Evolutionary conservation across 1,284 basidiomycete genomes (phyloP).

Genomic region (Neotropicomus parvogracilis): DNA sequence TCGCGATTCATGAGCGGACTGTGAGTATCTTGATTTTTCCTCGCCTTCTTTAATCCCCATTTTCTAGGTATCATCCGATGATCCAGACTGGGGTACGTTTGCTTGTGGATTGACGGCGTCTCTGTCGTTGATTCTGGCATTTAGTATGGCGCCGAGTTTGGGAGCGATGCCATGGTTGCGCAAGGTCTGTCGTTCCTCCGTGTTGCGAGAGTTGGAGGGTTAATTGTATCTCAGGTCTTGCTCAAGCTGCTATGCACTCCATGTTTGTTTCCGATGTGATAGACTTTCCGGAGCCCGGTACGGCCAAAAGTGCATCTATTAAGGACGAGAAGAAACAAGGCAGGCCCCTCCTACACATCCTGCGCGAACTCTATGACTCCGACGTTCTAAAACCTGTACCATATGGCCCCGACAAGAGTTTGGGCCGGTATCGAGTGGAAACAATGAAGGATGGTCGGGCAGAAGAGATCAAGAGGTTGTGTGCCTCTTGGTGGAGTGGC

Average conservation of each 20-base stretch:
- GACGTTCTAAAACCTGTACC: conserved; percentile 50
- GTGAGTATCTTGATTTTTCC: conserved; percentile 36
- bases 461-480: conserved; percentile 47
- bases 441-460: conserved; percentile 41
- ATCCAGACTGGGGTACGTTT: conserved; percentile 57
- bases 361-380: conserved; percentile 53
- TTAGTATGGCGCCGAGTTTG: conserved; percentile 61
- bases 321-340: conserved; percentile 8
- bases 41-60: neutral
- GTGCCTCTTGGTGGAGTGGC: conserved; percentile 44
- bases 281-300: conserved; percentile 17
- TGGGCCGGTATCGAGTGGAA: conserved; percentile 36
- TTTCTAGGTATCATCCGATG: conserved; percentile 42
- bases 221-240: conserved; percentile 40
- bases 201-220: neutral
- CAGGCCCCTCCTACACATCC: conserved; percentile 46
- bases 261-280: conserved; percentile 37
- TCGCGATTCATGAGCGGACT: conserved; percentile 53
- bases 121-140: neutral
- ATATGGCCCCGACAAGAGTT: conserved; percentile 45
- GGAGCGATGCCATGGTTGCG: conserved; percentile 50
- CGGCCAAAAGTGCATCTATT: neutral
- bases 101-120: neutral
- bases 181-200: conserved; percentile 36
- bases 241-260: conserved; percentile 50